A percentile compares a stretch with the other conserved stretches of the same genome.
Conservation (phyloP, 768 basidiomycete genomes). For the Pulveroboletus ravenelii region DNA sequence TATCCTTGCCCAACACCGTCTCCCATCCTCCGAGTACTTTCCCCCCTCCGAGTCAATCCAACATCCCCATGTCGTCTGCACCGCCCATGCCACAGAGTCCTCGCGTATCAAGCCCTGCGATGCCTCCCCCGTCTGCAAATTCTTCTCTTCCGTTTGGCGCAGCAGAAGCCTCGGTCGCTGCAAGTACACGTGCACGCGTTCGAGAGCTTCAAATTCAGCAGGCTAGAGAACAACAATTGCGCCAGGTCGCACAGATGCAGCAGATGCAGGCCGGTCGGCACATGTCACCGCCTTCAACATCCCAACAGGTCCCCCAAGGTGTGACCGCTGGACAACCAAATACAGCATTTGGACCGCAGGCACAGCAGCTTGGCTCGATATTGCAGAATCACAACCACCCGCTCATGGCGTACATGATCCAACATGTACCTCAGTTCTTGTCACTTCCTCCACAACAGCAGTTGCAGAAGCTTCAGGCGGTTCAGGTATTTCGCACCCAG, state of each 20-base stretch:
- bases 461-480: slow-evolving; percentile 51
- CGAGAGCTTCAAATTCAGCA: slow-evolving; percentile 36
- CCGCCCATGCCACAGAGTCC: slow-evolving; percentile 27
- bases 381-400: slow-evolving; percentile 55
- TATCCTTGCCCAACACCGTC: slow-evolving; percentile 14
- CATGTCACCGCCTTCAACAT: slow-evolving; percentile 39
- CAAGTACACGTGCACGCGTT: slow-evolving; percentile 30
- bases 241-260: slow-evolving; percentile 32
- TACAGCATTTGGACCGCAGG: slow-evolving; percentile 25
- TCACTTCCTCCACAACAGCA: slow-evolving; percentile 49
- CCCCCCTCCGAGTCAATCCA: slow-evolving; percentile 16
- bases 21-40: slow-evolving; percentile 22
- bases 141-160: slow-evolving; percentile 31
- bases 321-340: slow-evolving; percentile 17
- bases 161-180: slow-evolving; percentile 33
- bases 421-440: slow-evolving; percentile 50
- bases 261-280: slow-evolving; percentile 35
- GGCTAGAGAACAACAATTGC: slow-evolving; percentile 31
- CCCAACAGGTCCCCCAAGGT: slow-evolving; percentile 19
- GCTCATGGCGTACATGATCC: slow-evolving; percentile 51
- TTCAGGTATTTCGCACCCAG: slow-evolving; percentile 40
- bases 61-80: slow-evolving; percentile 10
- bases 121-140: slow-evolving; percentile 24
- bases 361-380: slow-evolving; percentile 44
- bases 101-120: slow-evolving; percentile 31